Base-by-base conservation (phyloP, 495 filamentous ascomycete species). In the Penicillium mononematosum region DNA sequence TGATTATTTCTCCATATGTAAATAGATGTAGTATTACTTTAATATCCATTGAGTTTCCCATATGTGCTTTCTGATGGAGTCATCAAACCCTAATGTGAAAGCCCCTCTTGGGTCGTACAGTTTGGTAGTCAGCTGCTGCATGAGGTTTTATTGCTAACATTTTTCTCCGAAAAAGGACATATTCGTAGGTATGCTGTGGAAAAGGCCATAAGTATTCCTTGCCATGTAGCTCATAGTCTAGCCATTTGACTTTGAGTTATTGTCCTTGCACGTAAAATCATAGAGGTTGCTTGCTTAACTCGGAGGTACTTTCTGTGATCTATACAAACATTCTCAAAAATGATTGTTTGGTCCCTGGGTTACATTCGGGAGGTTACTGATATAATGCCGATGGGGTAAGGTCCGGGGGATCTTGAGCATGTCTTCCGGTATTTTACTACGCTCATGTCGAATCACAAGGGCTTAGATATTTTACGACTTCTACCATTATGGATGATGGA, bases 281-380 rank as follows among this genome's bases (percentile, higher is more conserved):
- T 16, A 6, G 34, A 38, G 2, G 6, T 8, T 16, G 34, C 5
- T 12, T 11, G 41, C 19, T 20, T 45, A 45, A 12, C 16, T 2
- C 4, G 9, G 9, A 9, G 5, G 12, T 22, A 14, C 10, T 14
- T 12, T n/a, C 43, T 24, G 20, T 17, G 45, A 31, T 31, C 25
- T 19, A 14, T 31, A 25, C 25, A 8, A 31, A 48, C 31, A 4
- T 19, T 3, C 31, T 20, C 0, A 48, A 46, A n/a, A 44, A 20
- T 7, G 49, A n/a, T 24, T 29, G 11, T 10, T 20, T n/a, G 34
- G n/a, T 2, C 4, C 7, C 38, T 59, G 41, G 61, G 61, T 67
- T 67, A 58, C 61, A 67, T 61, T 67, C 64, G 61, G 64, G 48
- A 59, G 56, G 58, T 67, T 67, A 66, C 22, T 34, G 44, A 50